These are phyloP conservation scores for Acer negundo DNA, from an alignment of 345 rosid species.

Conservation along the genomic window DNA sequence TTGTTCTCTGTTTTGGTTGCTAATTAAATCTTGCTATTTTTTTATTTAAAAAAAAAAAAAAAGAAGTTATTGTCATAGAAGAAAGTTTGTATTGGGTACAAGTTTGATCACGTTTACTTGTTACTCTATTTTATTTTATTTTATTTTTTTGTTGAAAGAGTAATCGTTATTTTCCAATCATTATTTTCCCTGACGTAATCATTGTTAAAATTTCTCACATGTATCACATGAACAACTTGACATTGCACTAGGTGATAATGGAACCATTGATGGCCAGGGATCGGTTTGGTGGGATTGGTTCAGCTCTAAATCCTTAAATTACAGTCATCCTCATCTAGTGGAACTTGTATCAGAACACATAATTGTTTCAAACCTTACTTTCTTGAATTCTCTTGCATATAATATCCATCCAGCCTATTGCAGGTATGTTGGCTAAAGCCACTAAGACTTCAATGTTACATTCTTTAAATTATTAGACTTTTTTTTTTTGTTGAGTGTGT, in stretches of 20 bases:
- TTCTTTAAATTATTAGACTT: slow-evolving; percentile 1
- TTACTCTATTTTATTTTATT: too few relatives aligned
- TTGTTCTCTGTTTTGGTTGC: too few relatives aligned
- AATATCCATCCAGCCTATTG: slow-evolving; percentile 87
- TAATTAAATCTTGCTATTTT: too few relatives aligned
- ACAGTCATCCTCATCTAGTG: slow-evolving; percentile 85
- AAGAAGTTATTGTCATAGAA: too few relatives aligned
- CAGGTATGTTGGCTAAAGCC: slow-evolving; percentile 40
- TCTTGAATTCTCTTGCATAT: slow-evolving; percentile 76
- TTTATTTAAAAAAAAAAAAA: too few relatives aligned
- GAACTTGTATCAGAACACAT: slow-evolving; percentile 59
- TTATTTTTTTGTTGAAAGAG: too few relatives aligned
- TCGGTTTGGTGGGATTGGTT: slow-evolving; percentile 88
- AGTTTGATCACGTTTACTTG: too few relatives aligned
- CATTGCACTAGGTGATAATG: slow-evolving; percentile 65
- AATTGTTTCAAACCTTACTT: slow-evolving; percentile 80
- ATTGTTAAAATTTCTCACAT: neutral
- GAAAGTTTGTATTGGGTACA: too few relatives aligned
- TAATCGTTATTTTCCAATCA: neutral
- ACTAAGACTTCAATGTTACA: neutral
- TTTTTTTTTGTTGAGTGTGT: neutral
- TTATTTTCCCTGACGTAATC: neutral
- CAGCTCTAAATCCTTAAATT: slow-evolving; percentile 59
- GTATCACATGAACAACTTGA: neutral
- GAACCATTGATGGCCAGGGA: slow-evolving; percentile 92